phyloP scores from a whole-genome alignment of 257 asterid genomes.

The Gentiana dahurica region DNA sequence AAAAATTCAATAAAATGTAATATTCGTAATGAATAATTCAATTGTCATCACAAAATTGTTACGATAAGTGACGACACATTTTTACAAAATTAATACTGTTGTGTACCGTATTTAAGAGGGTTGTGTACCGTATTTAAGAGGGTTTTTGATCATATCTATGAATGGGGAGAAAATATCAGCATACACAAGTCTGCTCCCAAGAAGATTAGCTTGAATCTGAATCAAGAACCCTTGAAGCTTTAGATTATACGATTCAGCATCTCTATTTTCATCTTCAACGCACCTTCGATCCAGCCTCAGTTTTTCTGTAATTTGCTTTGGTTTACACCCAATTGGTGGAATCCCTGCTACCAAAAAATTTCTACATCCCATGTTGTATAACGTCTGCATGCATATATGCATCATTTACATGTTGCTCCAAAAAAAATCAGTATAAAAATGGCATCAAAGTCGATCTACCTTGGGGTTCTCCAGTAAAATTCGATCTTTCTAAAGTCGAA shows the following conservation, averaged over 20 bases:
- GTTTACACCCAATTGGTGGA: constrained; percentile 21
- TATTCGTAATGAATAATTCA: too few species aligned
- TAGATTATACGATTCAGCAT: constrained; percentile 10
- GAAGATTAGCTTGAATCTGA: constrained; percentile 12
- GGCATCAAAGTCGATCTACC: too few species aligned
- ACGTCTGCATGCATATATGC: neutral
- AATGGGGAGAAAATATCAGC: constrained; percentile 17
- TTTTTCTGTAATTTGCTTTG: constrained; percentile 8
- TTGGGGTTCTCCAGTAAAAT: too few species aligned
- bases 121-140: constrained; percentile 15
- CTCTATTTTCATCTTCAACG: constrained; percentile 11
- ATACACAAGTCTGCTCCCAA: constrained; percentile 19
- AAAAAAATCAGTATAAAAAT: neutral
- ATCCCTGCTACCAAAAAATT: constrained; percentile 19
- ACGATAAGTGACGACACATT: too few species aligned
- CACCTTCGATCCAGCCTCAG: constrained; percentile 3
- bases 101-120: constrained; percentile 17
- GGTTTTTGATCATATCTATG: constrained; percentile 6
- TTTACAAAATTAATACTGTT: neutral
- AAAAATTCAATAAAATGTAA: neutral
- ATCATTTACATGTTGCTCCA: neutral
- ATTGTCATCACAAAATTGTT: too few species aligned
- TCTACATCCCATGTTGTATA: constrained; percentile 13
- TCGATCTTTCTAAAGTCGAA: too few species aligned
- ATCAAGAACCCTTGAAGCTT: constrained; percentile 12